Conservation (phyloP, 2,329 filamentous ascomycete genomes). For the Hypoxylon rubiginosum region DNA sequence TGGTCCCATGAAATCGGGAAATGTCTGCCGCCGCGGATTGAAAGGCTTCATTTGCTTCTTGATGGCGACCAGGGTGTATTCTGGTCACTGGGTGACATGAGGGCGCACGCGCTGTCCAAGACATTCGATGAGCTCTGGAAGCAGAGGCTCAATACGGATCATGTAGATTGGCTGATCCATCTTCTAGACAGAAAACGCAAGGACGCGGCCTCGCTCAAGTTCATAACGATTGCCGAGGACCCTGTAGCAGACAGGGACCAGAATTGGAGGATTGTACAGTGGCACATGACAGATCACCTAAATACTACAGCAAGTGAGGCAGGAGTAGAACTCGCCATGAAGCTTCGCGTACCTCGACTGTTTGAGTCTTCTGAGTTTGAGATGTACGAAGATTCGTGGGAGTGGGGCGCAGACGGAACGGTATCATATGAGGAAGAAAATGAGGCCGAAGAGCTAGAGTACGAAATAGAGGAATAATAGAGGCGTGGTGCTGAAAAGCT, state of each 20-base stretch:
- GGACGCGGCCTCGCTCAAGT: neutral
- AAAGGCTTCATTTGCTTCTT: conserved; percentile 5
- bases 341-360: conserved; percentile 8
- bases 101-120: neutral
- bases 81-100: conserved; percentile 16
- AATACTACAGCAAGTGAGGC: conserved; percentile 2
- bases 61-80: conserved; percentile 12
- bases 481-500: neutral
- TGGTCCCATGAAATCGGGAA: conserved; percentile 1
- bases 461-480: neutral
- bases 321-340: conserved; percentile 14
- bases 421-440: neutral
- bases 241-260: neutral
- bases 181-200: conserved; percentile 2
- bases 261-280: conserved; percentile 22
- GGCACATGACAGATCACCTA: conserved; percentile 20
- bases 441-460: neutral
- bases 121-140: conserved; percentile 4
- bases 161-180: conserved; percentile 18
- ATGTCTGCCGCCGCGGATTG: conserved; percentile 17
- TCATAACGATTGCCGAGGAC: conserved; percentile 1
- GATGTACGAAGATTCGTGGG: neutral
- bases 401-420: neutral
- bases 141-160: neutral
- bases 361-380: conserved; percentile 17